Percentiles rank a stretch among this genome's conserved stretches.
Conservation (phyloP, 176 grass and related monocot species). For the Bolboschoenus planiculmis region DNA sequence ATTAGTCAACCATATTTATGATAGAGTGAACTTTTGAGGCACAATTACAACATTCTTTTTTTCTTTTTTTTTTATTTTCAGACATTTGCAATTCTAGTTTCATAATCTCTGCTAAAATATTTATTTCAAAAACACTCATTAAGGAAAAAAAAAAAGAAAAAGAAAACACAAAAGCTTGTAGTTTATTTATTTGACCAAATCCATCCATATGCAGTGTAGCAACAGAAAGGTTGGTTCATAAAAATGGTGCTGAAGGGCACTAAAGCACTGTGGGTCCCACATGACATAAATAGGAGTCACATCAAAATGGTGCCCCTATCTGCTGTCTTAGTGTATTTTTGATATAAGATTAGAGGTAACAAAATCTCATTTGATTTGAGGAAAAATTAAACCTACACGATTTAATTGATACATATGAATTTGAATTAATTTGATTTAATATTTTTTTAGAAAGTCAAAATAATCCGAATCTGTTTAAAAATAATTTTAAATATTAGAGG, state of each 20-base stretch:
- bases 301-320: not conserved
- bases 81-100: not conserved
- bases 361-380: no score
- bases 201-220: not conserved
- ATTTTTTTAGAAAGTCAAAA: no score
- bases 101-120: not conserved
- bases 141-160: not conserved
- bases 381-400: no score
- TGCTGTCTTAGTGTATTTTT: not conserved
- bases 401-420: no score
- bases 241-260: not conserved
- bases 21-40: not conserved
- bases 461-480: no score
- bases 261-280: not conserved
- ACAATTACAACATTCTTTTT: not conserved
- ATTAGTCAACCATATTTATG: no score
- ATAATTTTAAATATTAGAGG: no score
- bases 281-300: not conserved
- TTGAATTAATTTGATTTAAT: no score
- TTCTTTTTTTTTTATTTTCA: not conserved
- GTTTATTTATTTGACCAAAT: not conserved
- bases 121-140: not conserved
- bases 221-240: conserved; percentile 14
- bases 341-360: no score
- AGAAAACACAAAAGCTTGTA: not conserved